Conservation (phyloP, 148 eudicot species). For the Rhododendron vialii region DNA sequence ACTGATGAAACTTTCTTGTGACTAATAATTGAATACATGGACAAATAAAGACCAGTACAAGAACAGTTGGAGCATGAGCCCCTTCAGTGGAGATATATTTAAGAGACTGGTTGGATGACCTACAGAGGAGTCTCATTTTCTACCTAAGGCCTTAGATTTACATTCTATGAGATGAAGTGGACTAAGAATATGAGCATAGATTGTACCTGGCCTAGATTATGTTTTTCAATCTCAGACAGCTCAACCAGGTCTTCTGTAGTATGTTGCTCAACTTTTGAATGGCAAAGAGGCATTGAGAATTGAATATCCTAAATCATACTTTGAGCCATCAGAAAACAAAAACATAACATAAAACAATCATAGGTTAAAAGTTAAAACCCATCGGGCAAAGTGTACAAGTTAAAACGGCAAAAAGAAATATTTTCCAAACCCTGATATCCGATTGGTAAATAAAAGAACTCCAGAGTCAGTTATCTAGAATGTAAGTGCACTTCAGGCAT, state of each 20-base stretch:
- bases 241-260: constrained; percentile 87
- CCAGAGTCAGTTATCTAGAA: not conserved
- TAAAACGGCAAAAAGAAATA: not conserved
- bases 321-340: constrained; percentile 2
- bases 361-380: not conserved
- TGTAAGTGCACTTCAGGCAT: not conserved
- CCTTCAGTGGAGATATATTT: not conserved
- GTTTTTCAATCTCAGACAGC: constrained; percentile 89
- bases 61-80: constrained; percentile 1
- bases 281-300: constrained; percentile 86
- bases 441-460: not conserved
- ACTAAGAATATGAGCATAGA: not conserved
- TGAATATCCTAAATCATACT: constrained; percentile 47
- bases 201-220: constrained; percentile 79
- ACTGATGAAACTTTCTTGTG: not conserved
- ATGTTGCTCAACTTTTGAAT: constrained; percentile 63
- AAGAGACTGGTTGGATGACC: not conserved
- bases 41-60: not conserved
- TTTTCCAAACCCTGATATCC: not conserved
- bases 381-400: not conserved
- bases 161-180: not conserved
- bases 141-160: not conserved
- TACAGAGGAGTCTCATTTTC: not conserved
- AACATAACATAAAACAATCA: not conserved
- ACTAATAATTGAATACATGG: not conserved